Base-by-base conservation (phyloP, 371 early-diverging fungal species). In the Lichtheimia ramosa region DNA sequence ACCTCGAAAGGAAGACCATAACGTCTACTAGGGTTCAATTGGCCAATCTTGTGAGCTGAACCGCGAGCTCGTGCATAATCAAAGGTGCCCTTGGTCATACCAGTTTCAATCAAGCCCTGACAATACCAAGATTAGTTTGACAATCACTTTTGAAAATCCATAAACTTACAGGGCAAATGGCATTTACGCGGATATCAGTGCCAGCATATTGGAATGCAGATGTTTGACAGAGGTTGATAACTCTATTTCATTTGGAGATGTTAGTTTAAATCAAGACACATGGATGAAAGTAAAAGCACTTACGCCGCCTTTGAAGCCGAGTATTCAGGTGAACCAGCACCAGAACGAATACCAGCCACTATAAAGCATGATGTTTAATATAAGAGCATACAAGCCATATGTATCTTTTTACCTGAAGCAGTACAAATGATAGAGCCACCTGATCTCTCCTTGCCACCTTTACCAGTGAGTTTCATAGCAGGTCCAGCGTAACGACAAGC, bases 91-190 rank as follows among this genome's bases (percentile, higher is more conserved):
- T 74, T 75, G 24, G 83, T 82, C 85, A 84, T 84, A 21, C 73
- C 76, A 3, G 85, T 84, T 60, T 83, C 81, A 59, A 82, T 83
- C 39, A 84, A 60, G 4, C 85, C 83, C 77, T 79, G 55, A 4
- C 48, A 28, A 20, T 24, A 16, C n/a, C 20, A 40, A 43, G 12
- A 0, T 54, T 10, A 28, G 42, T 7, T 12, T 40, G 16, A n/a
- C 5, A 1, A 54, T 28, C 28, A 14, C 8, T 39, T 28, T 18
- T 8, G 0, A 34, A 34, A 10, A 34, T 25, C n/a, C 48, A 13
- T 51, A 58, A 7, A 64, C 75, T 52, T 75, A 77, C 83, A 25
- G 83, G 83, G 51, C 83, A 83, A 43, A 84, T 65, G 12, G 84
- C 84, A 66, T 84, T 84, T n/a, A 84, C 69, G 3, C 85, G 81